Percentiles rank a stretch among this genome's conserved stretches.
These are phyloP conservation scores for Kondoa malvinella DNA, from an alignment of 768 basidiomycete genomes.

Conservation along the genomic window DNA sequence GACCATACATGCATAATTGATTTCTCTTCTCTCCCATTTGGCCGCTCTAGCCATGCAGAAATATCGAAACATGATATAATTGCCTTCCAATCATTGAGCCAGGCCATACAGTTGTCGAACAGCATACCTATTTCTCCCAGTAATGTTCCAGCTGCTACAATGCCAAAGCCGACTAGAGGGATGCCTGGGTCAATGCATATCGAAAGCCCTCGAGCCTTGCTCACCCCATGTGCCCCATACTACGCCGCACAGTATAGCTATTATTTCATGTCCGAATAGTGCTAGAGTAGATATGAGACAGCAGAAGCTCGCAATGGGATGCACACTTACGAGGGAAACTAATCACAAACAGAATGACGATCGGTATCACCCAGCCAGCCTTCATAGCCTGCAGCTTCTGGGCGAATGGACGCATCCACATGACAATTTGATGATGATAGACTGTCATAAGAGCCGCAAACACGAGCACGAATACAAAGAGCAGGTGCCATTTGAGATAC, in stretches of 20 bases:
- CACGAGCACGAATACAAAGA: not conserved
- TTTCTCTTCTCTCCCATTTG: conserved; percentile 39
- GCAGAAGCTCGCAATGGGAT: not conserved
- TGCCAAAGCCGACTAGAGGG: conserved; percentile 50
- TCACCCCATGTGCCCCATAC: conserved; percentile 18
- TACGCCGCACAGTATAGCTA: conserved; percentile 72
- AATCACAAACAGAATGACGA: conserved; percentile 61
- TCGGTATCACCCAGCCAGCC: conserved; percentile 26
- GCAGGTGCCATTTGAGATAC: not conserved
- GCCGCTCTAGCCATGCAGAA: conserved; percentile 57
- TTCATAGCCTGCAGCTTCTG: not conserved
- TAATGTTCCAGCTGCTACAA: conserved; percentile 66
- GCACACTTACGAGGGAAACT: conserved; percentile 48
- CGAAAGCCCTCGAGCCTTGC: too few species aligned
- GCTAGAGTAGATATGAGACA: conserved; percentile 26
- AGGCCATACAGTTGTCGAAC: conserved; percentile 41
- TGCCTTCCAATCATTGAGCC: conserved; percentile 4
- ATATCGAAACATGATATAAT: conserved; percentile 52
- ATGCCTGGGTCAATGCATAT: not conserved
- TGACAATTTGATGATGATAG: not conserved
- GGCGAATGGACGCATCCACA: not conserved
- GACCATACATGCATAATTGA: conserved; percentile 40
- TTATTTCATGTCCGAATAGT: conserved; percentile 66
- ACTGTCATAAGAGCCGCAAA: not conserved
- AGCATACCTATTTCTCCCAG: conserved; percentile 76